phyloP scores from a whole-genome alignment of 1,284 basidiomycete species.

The Heterobasidion occidentale region DNA sequence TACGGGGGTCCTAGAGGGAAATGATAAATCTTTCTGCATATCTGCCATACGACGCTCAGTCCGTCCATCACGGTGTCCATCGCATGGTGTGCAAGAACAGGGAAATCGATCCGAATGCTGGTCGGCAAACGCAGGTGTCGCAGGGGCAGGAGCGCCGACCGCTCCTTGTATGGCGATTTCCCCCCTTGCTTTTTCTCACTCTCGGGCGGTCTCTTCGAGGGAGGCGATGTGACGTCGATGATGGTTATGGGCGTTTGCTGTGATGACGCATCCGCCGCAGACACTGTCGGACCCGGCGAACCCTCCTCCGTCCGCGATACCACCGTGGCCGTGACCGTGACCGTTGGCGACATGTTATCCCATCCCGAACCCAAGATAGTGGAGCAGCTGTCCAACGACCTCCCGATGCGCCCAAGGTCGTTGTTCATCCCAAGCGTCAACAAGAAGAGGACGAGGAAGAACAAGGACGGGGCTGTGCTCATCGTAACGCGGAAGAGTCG shows the following conservation, averaged over 20 bases:
- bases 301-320: slow-evolving; percentile 1
- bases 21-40: slow-evolving; percentile 20
- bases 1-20: slow-evolving; percentile 26
- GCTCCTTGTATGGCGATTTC: neutral
- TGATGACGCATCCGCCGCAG: neutral
- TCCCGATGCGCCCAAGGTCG: slow-evolving; percentile 30
- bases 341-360: neutral
- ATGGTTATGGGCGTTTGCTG: slow-evolving; percentile 5
- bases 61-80: slow-evolving; percentile 17
- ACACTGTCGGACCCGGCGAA: neutral
- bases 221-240: slow-evolving; percentile 11
- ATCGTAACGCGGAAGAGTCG: slow-evolving; percentile 4
- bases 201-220: neutral
- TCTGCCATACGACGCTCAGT: slow-evolving; percentile 19
- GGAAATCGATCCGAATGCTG: slow-evolving; percentile 14
- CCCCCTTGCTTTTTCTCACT: neutral
- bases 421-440: slow-evolving; percentile 24
- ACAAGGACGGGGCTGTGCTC: slow-evolving; percentile 7
- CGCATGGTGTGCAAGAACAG: slow-evolving; percentile 14
- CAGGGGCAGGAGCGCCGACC: neutral
- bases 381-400: slow-evolving; percentile 22
- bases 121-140: slow-evolving; percentile 10
- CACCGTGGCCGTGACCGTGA: slow-evolving; percentile 12
- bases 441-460: slow-evolving; percentile 25
- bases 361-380: slow-evolving; percentile 1